Percentiles rank a stretch among this genome's conserved stretches.
Conservation (phyloP, 371 early-diverging fungal species). For the Saksenaea vasiformis region DNA sequence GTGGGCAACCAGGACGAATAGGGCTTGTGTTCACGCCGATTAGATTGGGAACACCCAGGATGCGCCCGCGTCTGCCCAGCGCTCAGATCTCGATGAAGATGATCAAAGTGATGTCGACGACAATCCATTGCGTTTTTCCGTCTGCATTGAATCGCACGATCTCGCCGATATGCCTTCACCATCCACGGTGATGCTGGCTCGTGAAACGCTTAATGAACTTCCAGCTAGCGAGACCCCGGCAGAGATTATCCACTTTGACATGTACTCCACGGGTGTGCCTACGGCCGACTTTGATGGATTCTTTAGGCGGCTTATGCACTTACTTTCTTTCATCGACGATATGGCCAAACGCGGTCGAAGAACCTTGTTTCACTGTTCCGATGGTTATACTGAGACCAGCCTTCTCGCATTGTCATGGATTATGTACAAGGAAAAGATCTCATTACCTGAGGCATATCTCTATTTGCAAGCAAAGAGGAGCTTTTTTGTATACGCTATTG, state of each 20-base stretch:
- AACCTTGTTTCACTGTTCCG: slow-evolving; percentile 62
- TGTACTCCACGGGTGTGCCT: slow-evolving; percentile 32
- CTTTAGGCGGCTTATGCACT: slow-evolving; percentile 18
- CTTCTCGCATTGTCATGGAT: slow-evolving; percentile 52
- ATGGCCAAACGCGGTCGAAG: slow-evolving; percentile 35
- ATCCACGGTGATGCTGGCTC: slow-evolving; percentile 43
- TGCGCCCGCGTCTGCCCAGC: slow-evolving; percentile 42
- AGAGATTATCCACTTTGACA: slow-evolving; percentile 62
- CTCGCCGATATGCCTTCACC: slow-evolving; percentile 56
- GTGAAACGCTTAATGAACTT: slow-evolving; percentile 39
- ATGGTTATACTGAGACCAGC: slow-evolving; percentile 67
- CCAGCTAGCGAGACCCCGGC: slow-evolving; percentile 20
- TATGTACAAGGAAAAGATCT: slow-evolving; percentile 53
- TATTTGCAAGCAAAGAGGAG: slow-evolving; percentile 56
- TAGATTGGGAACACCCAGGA: slow-evolving; percentile 65
- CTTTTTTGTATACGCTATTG: slow-evolving; percentile 65
- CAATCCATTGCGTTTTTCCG: slow-evolving; percentile 54
- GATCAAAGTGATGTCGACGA: slow-evolving; percentile 13
- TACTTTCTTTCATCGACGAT: slow-evolving; percentile 45
- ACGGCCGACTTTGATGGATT: slow-evolving; percentile 31
- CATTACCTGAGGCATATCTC: slow-evolving; percentile 61
- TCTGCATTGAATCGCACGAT: slow-evolving; percentile 65
- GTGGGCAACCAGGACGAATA: slow-evolving; percentile 5
- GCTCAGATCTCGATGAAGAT: slow-evolving; percentile 9
- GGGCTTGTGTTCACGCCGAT: background rate